These are phyloP conservation scores for Elongisporangium prolatum DNA, from an alignment of 352 stramenopile genomes.

Conservation along the genomic window DNA sequence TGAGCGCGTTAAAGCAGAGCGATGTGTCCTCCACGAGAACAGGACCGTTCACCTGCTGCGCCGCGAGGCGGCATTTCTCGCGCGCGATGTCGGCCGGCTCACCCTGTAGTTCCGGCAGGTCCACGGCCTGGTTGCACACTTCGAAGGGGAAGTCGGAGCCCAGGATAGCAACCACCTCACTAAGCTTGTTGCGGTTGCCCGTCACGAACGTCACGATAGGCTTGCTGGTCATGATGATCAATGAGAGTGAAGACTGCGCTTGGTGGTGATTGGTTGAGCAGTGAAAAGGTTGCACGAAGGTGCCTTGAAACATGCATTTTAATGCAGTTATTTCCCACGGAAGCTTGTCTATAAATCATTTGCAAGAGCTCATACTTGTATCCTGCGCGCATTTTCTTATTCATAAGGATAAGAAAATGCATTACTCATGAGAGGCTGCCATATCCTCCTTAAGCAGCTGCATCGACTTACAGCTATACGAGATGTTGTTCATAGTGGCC, in stretches of 20 bases:
- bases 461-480: constrained; percentile 55
- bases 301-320: too few relatives aligned
- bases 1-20: constrained; percentile 95
- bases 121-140: constrained; percentile 89
- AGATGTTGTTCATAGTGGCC: constrained; percentile 70
- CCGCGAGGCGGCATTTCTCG: constrained; percentile 93
- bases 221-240: constrained; percentile 24
- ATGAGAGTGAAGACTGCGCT: background rate
- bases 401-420: background rate
- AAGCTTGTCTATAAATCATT: too few relatives aligned
- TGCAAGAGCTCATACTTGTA: too few relatives aligned
- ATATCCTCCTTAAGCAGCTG: constrained; percentile 28
- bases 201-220: constrained; percentile 81
- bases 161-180: constrained; percentile 79
- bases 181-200: constrained; percentile 84
- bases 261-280: too few relatives aligned
- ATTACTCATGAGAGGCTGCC: background rate
- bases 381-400: background rate
- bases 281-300: too few relatives aligned
- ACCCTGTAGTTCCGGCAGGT: constrained; percentile 98
- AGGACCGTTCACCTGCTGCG: constrained; percentile 76
- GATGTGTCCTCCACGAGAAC: constrained; percentile 97
- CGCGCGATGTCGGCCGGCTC: constrained; percentile 92
- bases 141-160: constrained; percentile 87
- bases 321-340: too few relatives aligned